Percentiles rank a stretch among this genome's conserved stretches.
Conservation (phyloP, 352 stramenopile species). For the Peronospora farinosa region DNA sequence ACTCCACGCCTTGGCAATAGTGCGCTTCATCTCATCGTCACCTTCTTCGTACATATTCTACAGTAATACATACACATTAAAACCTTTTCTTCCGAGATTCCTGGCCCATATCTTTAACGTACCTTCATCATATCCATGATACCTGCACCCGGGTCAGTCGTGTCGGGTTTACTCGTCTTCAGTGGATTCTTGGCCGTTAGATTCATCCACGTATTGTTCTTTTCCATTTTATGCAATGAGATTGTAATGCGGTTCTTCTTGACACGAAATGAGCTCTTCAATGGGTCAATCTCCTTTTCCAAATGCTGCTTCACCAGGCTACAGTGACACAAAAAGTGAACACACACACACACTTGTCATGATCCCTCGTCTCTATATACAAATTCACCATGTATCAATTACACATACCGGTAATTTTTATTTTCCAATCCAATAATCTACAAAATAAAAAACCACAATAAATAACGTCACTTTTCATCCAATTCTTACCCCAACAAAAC, state of each 20-base stretch:
- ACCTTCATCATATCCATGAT: constrained; percentile 92
- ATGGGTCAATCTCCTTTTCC: constrained; percentile 76
- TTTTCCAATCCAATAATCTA: constrained; percentile 57
- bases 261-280: constrained; percentile 70
- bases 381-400: background rate
- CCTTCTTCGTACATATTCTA: constrained; percentile 87
- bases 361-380: background rate
- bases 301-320: constrained; percentile 70
- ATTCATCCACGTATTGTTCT: constrained; percentile 75
- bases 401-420: constrained; percentile 58
- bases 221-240: constrained; percentile 66
- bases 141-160: constrained; percentile 61
- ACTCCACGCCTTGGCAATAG: constrained; percentile 84
- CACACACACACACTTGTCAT: background rate
- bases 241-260: constrained; percentile 86
- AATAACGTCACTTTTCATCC: background rate
- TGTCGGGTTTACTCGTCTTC: constrained; percentile 40
- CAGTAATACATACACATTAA: background rate
- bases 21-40: constrained; percentile 86
- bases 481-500: background rate
- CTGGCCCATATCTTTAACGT: constrained; percentile 3
- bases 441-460: background rate
- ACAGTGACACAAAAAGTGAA: constrained; percentile 1
- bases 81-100: background rate
- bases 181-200: constrained; percentile 76